phyloP scores from a whole-genome alignment of 2,329 filamentous ascomycete genomes.

The Onygena corvina region DNA sequence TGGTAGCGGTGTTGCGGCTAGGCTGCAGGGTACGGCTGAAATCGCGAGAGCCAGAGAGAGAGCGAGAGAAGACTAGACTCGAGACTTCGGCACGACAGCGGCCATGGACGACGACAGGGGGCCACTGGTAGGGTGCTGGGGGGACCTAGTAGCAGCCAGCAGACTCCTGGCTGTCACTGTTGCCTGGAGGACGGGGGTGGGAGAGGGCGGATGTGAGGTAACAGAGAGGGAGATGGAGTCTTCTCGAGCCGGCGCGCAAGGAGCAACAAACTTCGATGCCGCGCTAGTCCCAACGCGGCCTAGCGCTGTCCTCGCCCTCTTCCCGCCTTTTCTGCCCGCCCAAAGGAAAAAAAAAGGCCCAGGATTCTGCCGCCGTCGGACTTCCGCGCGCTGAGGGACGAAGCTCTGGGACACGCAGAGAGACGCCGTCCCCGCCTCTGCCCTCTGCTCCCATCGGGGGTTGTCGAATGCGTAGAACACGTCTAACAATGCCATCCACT shows the following conservation, averaged over 20 bases:
- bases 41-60: neutral
- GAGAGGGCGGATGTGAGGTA: no score
- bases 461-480: no score
- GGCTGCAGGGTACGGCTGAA: neutral
- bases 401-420: no score
- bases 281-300: neutral
- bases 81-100: neutral
- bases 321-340: neutral
- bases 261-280: conserved; percentile 3
- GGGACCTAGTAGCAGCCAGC: neutral
- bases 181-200: no score
- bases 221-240: no score
- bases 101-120: neutral
- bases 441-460: no score
- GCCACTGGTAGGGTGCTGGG: neutral
- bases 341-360: neutral
- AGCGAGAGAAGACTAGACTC: neutral
- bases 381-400: neutral
- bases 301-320: neutral
- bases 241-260: neutral
- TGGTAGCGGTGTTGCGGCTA: neutral
- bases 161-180: no score
- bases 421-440: no score
- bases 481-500: no score
- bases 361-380: neutral